Evolutionary conservation across 2,329 filamentous ascomycete genomes (phyloP), one percentile per base, ranked within the genome.

Genomic region (Talaromyces sp.): DNA sequence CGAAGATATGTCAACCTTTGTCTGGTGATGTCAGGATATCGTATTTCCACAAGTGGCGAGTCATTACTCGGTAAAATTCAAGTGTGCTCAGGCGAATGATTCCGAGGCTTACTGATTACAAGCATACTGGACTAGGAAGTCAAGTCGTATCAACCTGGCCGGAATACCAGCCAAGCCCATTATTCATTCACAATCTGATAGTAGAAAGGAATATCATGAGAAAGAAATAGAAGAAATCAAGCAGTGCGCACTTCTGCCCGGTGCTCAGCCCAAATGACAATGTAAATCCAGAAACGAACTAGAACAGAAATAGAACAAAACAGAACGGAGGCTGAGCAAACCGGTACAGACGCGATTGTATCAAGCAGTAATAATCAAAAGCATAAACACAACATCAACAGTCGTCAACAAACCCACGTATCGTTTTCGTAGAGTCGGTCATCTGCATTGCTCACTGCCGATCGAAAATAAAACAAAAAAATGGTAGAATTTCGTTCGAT

Each of bases 171-270:
- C 48, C 28, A 54, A 21, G 48, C 28, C 28, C 14, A 54, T 54
- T 54, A 54, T 54, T 54, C 50, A 54, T 54, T 23, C 50, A 54
- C 50, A 54, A 11, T 54, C 50, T 54, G n/a, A 21, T 37, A 54
- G 4, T 35, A 54, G 50, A 35, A 52, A 52, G n/a, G 25, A 54
- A 54, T 54, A n/a, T 54, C 50, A 57, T 31, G 54, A 59, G 31
- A 59, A 31, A 28, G 9, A 33, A 40, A 46, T 33, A 40, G 65
- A 18, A 67, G 68, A 65, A 67, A 69, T 66, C 59, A 63, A 66
- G 70, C 76, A 70, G 74, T 79, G 77, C 77, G 77, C 77, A 79
- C 77, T 79, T 79, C 77, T 79, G 76, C 66, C 72, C 72, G 74
- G 73, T 68, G 71, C 72, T 68, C 73, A 71, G 68, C 72, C 69